Percentiles rank a stretch among this genome's conserved stretches.
Conservation (phyloP, 2,329 filamentous ascomycete species). For the Clonostachys rosea region DNA sequence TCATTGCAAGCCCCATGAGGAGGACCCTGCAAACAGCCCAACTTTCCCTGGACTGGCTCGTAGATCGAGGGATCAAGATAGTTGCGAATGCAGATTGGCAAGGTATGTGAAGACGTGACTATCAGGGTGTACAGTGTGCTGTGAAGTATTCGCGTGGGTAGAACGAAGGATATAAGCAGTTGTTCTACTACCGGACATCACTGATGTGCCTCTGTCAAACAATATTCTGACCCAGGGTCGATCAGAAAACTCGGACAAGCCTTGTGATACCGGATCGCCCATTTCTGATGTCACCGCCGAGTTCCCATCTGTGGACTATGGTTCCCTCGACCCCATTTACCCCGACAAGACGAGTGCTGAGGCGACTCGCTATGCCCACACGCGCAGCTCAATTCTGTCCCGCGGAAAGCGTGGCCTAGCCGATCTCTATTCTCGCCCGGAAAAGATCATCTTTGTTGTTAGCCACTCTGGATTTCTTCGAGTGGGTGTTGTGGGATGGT, state of each 20-base stretch:
- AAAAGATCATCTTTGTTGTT: conserved; percentile 60
- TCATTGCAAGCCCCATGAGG: conserved; percentile 61
- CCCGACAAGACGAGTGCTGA: conserved; percentile 54
- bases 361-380: conserved; percentile 46
- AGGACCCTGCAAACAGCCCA: conserved; percentile 62
- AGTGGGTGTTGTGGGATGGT: conserved; percentile 48
- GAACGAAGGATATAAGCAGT: background rate
- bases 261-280: conserved; percentile 57
- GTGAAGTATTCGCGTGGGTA: too few relatives aligned
- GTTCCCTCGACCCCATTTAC: conserved; percentile 50
- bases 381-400: conserved; percentile 42
- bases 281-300: conserved; percentile 33
- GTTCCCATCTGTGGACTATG: conserved; percentile 55
- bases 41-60: conserved; percentile 52
- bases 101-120: conserved; percentile 27
- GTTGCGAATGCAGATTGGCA: conserved; percentile 61
- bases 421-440: conserved; percentile 45
- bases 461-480: conserved; percentile 61
- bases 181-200: background rate
- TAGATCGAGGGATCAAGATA: conserved; percentile 47
- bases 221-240: background rate
- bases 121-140: background rate
- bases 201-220: background rate
- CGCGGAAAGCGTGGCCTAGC: conserved; percentile 48
- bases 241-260: conserved; percentile 48